Conservation (phyloP, 331 rosid species). For the Acacia concinna region DNA sequence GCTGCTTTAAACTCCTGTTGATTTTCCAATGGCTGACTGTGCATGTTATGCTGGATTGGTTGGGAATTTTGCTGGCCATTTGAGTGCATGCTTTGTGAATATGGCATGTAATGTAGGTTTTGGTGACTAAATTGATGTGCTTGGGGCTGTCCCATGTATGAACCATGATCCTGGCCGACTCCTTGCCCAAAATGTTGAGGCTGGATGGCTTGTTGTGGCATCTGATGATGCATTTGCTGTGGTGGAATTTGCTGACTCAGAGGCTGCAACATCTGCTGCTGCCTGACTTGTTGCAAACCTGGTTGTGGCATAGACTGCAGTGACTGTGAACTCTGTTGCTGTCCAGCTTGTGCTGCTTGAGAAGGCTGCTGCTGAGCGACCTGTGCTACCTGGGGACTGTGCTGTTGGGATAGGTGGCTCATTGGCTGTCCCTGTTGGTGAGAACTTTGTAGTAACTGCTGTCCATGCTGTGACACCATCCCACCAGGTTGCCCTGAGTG, state of each 20-base stretch:
- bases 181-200: slow-evolving; percentile 67
- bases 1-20: slow-evolving; percentile 60
- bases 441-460: slow-evolving; percentile 49
- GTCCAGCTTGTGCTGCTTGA: slow-evolving; percentile 48
- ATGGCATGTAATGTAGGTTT: slow-evolving; percentile 68
- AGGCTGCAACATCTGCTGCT: slow-evolving; percentile 49
- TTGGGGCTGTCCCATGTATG: slow-evolving; percentile 56
- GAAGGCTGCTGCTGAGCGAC: slow-evolving; percentile 55
- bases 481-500: slow-evolving; percentile 47
- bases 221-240: slow-evolving; percentile 60
- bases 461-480: slow-evolving; percentile 54
- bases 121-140: slow-evolving; percentile 61
- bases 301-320: slow-evolving; percentile 46
- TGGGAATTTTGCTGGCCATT: slow-evolving; percentile 63
- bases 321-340: slow-evolving; percentile 35
- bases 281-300: slow-evolving; percentile 42
- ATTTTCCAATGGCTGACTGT: slow-evolving; percentile 55
- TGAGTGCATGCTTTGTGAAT: slow-evolving; percentile 58
- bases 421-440: slow-evolving; percentile 60
- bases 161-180: slow-evolving; percentile 51
- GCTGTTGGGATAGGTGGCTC: slow-evolving; percentile 55
- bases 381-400: slow-evolving; percentile 43
- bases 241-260: slow-evolving; percentile 58
- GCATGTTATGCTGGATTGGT: slow-evolving; percentile 53
- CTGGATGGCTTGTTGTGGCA: slow-evolving; percentile 47